Base-by-base conservation (phyloP, 176 grass and related monocot genomes). In the Rhynchospora tenuis region DNA sequence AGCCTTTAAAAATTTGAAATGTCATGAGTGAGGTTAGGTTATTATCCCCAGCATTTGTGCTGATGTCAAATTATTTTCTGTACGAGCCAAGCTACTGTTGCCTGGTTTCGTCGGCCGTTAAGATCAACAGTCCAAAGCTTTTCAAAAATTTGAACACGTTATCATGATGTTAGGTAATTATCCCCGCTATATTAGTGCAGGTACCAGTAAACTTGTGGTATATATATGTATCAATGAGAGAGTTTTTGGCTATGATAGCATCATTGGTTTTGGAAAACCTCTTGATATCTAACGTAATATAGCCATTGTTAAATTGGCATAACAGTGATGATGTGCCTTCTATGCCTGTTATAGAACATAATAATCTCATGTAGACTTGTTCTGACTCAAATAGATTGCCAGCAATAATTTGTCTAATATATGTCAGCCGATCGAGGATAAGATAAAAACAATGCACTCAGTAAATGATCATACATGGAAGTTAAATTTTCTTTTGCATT, bases 361-460 rank as follows among this genome's bases (percentile, higher is more conserved):
- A 54, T 29, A 52, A 4, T 48, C 7, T 28, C 29, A 47, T 16
- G 16, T 23, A 76, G 46, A 76, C 22, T 76, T 29, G 24, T 55
- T 54, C 73, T 9, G 24, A 76, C 22, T 29, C 73, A 10, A 70
- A 16, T 10, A 2, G 33, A 70, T 8, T 70, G 29, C 33, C 16
- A 16, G 43, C 33, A 76, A 55, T 76, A 76, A 76, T 76, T 28
- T 55, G 73, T 28, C 73, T 28, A 29, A 76, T 76, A 29, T 76
- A 76, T 48, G 48, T 22, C 48, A 76, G 48, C 48, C 17, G 73
- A 76, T 24, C 17, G 73, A 76, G 48, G 23, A 29, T 76, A 76
- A 29, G 73, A 55, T 55, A 76, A 19, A 48, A 19, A 76, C 6
- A 20, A 55, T 54, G 47, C 73, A 76, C 47, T 55, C 73, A 17